These are phyloP conservation scores for Thalassia testudinum DNA, from an alignment of 116 monocot species.

Conservation along the genomic window DNA sequence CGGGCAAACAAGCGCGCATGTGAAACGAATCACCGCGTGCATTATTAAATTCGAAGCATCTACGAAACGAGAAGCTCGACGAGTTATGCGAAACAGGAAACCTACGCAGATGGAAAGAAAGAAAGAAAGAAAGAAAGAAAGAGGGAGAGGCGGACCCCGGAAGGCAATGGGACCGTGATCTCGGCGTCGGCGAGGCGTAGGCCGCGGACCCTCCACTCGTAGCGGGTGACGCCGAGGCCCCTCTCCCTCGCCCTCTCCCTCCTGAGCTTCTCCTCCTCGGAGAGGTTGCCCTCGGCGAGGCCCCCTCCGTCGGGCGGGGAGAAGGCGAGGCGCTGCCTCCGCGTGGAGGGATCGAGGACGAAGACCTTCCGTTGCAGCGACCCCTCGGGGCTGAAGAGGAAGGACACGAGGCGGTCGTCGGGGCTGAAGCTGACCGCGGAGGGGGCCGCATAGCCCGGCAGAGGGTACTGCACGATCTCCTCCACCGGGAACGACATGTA, in stretches of 20 bases:
- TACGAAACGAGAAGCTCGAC: too few relatives aligned
- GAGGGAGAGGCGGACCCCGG: slow-evolving; percentile 37
- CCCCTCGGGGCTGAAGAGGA: slow-evolving; percentile 68
- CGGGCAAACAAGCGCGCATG: too few relatives aligned
- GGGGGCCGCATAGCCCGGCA: slow-evolving; percentile 74
- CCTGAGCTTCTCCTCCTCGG: slow-evolving; percentile 82
- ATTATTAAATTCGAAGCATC: too few relatives aligned
- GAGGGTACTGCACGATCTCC: slow-evolving; percentile 73
- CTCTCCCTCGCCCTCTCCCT: slow-evolving; percentile 85
- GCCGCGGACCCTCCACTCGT: slow-evolving; percentile 50
- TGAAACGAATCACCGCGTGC: too few relatives aligned
- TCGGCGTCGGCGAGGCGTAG: not conserved
- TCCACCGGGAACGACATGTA: slow-evolving; percentile 56
- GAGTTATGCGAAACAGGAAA: too few relatives aligned
- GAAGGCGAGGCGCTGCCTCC: slow-evolving; percentile 53
- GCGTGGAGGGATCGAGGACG: slow-evolving; percentile 31
- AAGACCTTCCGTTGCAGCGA: slow-evolving; percentile 64
- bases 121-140: not conserved
- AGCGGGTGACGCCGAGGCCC: slow-evolving; percentile 82
- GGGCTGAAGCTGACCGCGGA: slow-evolving; percentile 80
- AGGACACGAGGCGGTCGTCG: slow-evolving; percentile 61
- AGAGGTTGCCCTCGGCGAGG: slow-evolving; percentile 76
- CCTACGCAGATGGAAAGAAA: too few relatives aligned
- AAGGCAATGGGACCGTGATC: slow-evolving; percentile 83
- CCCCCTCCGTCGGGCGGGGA: slow-evolving; percentile 76